Evolutionary conservation across 257 asterid species (phyloP).

Genomic region (Jacaranda copaia): DNA sequence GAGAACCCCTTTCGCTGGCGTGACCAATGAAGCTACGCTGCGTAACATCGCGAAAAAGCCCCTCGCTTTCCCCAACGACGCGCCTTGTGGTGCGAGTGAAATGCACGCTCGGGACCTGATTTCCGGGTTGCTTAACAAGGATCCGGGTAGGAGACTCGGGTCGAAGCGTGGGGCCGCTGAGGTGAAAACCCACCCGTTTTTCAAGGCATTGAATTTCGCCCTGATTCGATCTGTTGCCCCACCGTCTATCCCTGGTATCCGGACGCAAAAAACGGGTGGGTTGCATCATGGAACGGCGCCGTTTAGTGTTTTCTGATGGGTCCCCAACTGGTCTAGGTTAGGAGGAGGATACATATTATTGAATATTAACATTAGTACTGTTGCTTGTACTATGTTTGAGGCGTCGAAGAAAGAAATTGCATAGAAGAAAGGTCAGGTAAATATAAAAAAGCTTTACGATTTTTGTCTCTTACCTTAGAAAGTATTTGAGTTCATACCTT

Average conservation of each 20-base stretch:
- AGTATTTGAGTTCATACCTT: too few relatives aligned
- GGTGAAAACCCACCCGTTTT: slow-evolving; percentile 83
- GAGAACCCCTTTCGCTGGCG: slow-evolving; percentile 77
- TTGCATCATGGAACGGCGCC: slow-evolving; percentile 35
- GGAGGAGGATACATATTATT: slow-evolving; percentile 3
- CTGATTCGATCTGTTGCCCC: slow-evolving; percentile 69
- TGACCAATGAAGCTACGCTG: slow-evolving; percentile 63
- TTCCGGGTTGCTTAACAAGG: slow-evolving; percentile 63
- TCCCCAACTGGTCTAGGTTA: not conserved
- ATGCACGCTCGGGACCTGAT: slow-evolving; percentile 71
- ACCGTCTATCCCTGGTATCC: slow-evolving; percentile 47
- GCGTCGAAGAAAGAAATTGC: slow-evolving; percentile 24
- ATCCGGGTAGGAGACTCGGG: slow-evolving; percentile 77
- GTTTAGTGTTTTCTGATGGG: slow-evolving; percentile 51
- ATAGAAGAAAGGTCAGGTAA: slow-evolving; percentile 13
- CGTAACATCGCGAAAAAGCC: slow-evolving; percentile 60
- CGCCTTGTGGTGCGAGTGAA: slow-evolving; percentile 53
- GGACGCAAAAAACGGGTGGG: slow-evolving; percentile 32
- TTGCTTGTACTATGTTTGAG: slow-evolving; percentile 11
- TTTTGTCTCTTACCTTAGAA: too few relatives aligned
- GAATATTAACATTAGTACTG: not conserved
- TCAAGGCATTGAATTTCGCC: slow-evolving; percentile 81
- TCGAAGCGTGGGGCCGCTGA: slow-evolving; percentile 88
- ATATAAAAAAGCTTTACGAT: not conserved
- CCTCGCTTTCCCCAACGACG: slow-evolving; percentile 55